phyloP scores from a whole-genome alignment of 2,329 filamentous ascomycete species.

The Periconia sp. region DNA sequence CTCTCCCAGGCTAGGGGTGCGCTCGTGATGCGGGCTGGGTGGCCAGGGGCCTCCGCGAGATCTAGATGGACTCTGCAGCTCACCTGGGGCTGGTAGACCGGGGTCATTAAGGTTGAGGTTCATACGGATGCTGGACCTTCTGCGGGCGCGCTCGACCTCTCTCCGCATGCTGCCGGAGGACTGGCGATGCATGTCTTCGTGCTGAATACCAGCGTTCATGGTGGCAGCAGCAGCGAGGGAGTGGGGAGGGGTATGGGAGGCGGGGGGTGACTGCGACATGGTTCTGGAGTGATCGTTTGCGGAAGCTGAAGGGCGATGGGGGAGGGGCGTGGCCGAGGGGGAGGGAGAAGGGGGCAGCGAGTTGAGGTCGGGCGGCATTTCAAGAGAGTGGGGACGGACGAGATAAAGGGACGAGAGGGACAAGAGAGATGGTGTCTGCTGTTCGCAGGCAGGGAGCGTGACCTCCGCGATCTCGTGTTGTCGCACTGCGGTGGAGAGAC shows the following conservation, averaged over 20 bases:
- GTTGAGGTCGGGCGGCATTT: conserved; percentile 65
- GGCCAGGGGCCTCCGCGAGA: conserved; percentile 37
- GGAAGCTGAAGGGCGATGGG: conserved; percentile 28
- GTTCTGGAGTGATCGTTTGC: conserved; percentile 48
- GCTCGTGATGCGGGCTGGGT: conserved; percentile 66
- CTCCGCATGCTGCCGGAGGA: conserved; percentile 58
- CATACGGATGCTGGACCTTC: conserved; percentile 69
- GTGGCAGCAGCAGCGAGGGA: conserved; percentile 79
- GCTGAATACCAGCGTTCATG: conserved; percentile 77
- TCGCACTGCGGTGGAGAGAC: neutral
- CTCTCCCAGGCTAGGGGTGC: conserved; percentile 75
- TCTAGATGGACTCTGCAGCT: conserved; percentile 61
- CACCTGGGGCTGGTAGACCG: conserved; percentile 68
- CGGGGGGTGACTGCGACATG: conserved; percentile 58
- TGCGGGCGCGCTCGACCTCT: conserved; percentile 56
- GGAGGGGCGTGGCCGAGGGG: conserved; percentile 27
- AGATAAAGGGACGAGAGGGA: neutral
- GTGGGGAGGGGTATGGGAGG: conserved; percentile 69
- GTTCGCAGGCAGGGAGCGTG: too few relatives aligned
- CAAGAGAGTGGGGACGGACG: neutral
- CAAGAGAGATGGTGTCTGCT: neutral
- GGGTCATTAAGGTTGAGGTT: conserved; percentile 78
- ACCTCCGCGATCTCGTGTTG: neutral
- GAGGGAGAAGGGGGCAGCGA: conserved; percentile 60
- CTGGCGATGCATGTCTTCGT: conserved; percentile 58